Conservation (phyloP, 2,329 filamentous ascomycete genomes). For the Aspergillus spinulosporus region DNA sequence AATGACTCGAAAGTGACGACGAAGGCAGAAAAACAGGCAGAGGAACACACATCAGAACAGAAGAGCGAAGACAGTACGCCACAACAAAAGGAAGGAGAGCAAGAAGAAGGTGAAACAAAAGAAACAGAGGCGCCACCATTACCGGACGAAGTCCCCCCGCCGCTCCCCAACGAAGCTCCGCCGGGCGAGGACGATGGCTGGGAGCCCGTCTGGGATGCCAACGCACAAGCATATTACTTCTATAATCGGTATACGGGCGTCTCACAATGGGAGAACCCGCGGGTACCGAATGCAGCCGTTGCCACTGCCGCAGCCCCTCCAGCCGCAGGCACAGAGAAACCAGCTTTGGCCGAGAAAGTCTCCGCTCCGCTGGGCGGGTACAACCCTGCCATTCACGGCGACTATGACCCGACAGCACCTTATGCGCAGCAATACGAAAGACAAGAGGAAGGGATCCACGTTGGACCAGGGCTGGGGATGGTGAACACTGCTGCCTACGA, state of each 20-base stretch:
- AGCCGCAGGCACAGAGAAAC: slow-evolving; percentile 27
- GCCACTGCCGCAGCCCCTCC: slow-evolving; percentile 12
- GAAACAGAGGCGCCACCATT: slow-evolving; percentile 38
- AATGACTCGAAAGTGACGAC: not conserved
- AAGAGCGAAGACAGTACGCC: not conserved
- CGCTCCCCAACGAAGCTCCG: slow-evolving; percentile 55
- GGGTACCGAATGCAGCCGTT: slow-evolving; percentile 56
- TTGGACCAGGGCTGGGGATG: slow-evolving; percentile 27
- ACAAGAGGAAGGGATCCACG: slow-evolving; percentile 34
- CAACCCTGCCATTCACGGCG: slow-evolving; percentile 92
- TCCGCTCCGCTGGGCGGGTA: slow-evolving; percentile 68
- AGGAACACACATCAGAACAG: not conserved
- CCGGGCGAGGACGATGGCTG: slow-evolving; percentile 67
- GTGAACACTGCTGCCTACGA: slow-evolving; percentile 58
- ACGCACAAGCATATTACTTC: slow-evolving; percentile 73
- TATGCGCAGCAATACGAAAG: slow-evolving; percentile 68
- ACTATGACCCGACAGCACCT: slow-evolving; percentile 94
- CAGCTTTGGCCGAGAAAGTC: slow-evolving; percentile 26
- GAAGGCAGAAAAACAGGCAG: not conserved
- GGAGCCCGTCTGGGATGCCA: slow-evolving; percentile 75
- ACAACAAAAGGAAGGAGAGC: slow-evolving; percentile 8
- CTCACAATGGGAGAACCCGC: slow-evolving; percentile 85
- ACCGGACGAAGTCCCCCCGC: slow-evolving; percentile 48
- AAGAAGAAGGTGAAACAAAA: slow-evolving; percentile 20
- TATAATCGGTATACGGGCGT: slow-evolving; percentile 75